Evolutionary conservation across 495 filamentous ascomycete species (phyloP).

Genomic region (Penicillium manginii): DNA sequence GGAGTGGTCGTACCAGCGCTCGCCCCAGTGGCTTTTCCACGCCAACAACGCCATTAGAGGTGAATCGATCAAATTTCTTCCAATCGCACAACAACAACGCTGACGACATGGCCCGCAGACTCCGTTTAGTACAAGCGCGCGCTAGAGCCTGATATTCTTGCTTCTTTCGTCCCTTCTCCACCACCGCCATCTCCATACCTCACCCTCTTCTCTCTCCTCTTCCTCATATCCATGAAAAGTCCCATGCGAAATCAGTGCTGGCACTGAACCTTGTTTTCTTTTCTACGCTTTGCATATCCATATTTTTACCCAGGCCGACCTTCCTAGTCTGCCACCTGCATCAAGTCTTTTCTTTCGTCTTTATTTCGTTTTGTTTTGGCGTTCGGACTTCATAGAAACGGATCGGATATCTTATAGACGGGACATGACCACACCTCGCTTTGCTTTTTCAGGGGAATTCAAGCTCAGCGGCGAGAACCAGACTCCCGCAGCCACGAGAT

Average conservation of each 20-base stretch:
- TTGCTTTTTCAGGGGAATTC: conserved; percentile 9
- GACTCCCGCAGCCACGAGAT: conserved; percentile 22
- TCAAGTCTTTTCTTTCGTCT: background rate
- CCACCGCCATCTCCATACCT: background rate
- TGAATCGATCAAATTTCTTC: conserved; percentile 37
- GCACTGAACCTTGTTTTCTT: conserved; percentile 14
- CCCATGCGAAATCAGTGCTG: conserved; percentile 19
- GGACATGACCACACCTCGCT: conserved; percentile 27
- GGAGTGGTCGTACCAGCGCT: conserved; percentile 37
- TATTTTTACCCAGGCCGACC: background rate
- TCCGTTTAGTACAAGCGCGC: conserved; percentile 46
- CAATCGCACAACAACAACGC: conserved; percentile 30
- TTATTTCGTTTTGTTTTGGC: conserved; percentile 14
- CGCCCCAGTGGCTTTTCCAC: conserved; percentile 32
- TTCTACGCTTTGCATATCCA: background rate
- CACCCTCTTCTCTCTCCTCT: background rate
- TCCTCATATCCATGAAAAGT: conserved; percentile 3
- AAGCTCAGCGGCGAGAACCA: conserved; percentile 14
- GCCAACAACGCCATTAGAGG: conserved; percentile 37
- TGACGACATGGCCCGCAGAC: conserved; percentile 45
- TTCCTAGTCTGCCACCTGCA: background rate
- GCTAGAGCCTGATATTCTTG: conserved; percentile 27
- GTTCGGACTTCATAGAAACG: conserved; percentile 31
- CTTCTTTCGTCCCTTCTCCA: conserved; percentile 3
- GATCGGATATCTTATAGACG: conserved; percentile 22